Evolutionary conservation across 2,329 filamentous ascomycete species (phyloP).

Genomic region (Fusarium chuoi): DNA sequence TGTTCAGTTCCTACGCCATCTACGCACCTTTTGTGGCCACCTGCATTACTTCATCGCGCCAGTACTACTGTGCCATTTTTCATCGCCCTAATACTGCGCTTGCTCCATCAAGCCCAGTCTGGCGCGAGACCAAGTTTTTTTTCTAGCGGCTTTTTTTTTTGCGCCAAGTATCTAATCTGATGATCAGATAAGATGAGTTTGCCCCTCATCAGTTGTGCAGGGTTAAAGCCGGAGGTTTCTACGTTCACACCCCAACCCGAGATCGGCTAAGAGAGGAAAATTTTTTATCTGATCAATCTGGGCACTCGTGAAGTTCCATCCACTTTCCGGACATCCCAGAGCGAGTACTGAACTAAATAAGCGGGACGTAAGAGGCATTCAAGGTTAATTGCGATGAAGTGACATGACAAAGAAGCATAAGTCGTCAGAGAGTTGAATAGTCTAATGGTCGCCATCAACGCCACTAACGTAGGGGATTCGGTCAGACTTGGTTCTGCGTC

Average conservation of each 20-base stretch:
- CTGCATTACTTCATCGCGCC: conserved; percentile 8
- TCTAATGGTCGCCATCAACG: neutral
- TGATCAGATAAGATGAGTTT: conserved; percentile 56
- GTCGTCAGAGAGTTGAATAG: neutral
- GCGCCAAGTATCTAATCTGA: conserved; percentile 54
- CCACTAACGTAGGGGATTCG: neutral
- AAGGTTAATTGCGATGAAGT: neutral
- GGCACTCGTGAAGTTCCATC: neutral
- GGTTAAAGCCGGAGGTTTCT: conserved; percentile 1
- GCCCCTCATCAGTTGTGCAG: conserved; percentile 4
- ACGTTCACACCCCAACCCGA: conserved; percentile 34
- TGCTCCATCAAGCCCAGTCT: neutral
- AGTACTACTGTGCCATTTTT: neutral
- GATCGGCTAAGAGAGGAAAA: conserved; percentile 36
- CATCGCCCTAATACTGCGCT: neutral
- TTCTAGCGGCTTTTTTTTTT: conserved; percentile 24
- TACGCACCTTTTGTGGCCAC: conserved; percentile 1
- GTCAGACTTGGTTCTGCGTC: neutral
- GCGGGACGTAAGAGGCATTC: neutral
- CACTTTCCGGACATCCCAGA: neutral
- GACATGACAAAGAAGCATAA: neutral
- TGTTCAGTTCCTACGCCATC: conserved; percentile 3
- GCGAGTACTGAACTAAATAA: neutral
- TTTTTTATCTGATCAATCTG: conserved; percentile 43
- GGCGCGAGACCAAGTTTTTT: conserved; percentile 7